A percentile compares a stretch with the other conserved stretches of the same genome.
These are phyloP conservation scores for Cerrena zonata DNA, from an alignment of 1,284 basidiomycete species.

Conservation along the genomic window DNA sequence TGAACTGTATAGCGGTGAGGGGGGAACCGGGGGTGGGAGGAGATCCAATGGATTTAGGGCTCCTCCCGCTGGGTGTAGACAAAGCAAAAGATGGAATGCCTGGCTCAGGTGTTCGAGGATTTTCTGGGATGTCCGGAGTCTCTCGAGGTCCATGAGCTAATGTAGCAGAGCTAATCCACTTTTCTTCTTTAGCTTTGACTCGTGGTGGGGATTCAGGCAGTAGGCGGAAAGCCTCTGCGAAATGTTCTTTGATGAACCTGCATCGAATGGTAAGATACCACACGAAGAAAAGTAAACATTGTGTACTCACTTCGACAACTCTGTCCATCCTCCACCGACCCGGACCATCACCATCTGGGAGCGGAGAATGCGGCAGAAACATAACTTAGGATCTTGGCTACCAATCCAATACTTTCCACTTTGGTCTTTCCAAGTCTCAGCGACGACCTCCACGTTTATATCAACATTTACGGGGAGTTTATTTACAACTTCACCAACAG, in stretches of 20 bases:
- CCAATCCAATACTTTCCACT: constrained; percentile 96
- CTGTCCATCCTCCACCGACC: constrained; percentile 90
- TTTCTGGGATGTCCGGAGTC: constrained; percentile 29
- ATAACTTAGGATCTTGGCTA: constrained; percentile 78
- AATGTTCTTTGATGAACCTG: constrained; percentile 83
- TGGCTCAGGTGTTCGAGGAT: constrained; percentile 68
- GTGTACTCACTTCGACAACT: constrained; percentile 76
- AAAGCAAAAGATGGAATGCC: constrained; percentile 44
- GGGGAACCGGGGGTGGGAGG: constrained; percentile 50
- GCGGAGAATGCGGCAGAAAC: constrained; percentile 87
- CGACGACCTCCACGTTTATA: constrained; percentile 77
- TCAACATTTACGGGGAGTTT: constrained; percentile 79
- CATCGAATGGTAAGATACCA: constrained; percentile 12
- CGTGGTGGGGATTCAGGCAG: constrained; percentile 56
- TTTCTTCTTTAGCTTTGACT: constrained; percentile 52
- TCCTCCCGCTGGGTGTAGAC: constrained; percentile 42
- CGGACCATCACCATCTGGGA: constrained; percentile 93
- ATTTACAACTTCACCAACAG: constrained; percentile 87
- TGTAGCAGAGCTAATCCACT: constrained; percentile 77
- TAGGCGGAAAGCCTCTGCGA: constrained; percentile 71
- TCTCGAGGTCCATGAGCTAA: constrained; percentile 47
- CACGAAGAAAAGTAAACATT: too few relatives aligned
- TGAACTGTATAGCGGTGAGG: constrained; percentile 51
- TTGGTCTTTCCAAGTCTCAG: constrained; percentile 82
- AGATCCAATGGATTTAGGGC: constrained; percentile 39